These are phyloP conservation scores for Wickerhamomyces alni DNA, from an alignment of 805 yeast species.

Conservation along the genomic window DNA sequence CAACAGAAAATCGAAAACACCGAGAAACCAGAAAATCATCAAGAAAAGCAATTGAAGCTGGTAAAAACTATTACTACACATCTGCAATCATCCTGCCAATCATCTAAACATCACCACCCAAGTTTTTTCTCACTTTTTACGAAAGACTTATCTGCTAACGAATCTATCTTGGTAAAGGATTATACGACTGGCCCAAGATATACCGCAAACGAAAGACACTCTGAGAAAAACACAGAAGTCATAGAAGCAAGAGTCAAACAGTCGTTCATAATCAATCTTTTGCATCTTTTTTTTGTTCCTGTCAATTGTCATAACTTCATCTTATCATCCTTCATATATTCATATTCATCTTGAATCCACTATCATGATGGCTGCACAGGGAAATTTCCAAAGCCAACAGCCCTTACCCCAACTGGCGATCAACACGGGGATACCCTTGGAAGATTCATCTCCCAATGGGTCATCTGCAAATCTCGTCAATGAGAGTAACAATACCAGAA, in stretches of 20 bases:
- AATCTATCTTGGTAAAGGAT: too few relatives aligned
- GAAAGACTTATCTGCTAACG: too few relatives aligned
- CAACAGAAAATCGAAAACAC: background rate
- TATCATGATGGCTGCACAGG: background rate
- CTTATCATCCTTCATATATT: background rate
- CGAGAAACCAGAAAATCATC: background rate
- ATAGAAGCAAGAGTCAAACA: background rate
- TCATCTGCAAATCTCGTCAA: constrained; percentile 10
- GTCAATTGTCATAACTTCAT: background rate
- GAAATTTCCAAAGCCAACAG: constrained; percentile 4
- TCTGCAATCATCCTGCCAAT: too few relatives aligned
- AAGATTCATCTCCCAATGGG: constrained; percentile 17
- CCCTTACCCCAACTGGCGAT: constrained; percentile 9
- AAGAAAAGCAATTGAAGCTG: too few relatives aligned
- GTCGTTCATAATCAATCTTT: background rate
- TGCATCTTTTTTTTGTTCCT: background rate
- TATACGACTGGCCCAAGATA: too few relatives aligned
- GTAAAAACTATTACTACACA: too few relatives aligned
- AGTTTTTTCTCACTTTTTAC: too few relatives aligned
- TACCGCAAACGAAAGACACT: too few relatives aligned
- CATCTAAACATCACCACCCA: too few relatives aligned
- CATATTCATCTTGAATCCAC: too few relatives aligned
- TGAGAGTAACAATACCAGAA: constrained; percentile 8
- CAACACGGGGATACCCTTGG: constrained; percentile 13
- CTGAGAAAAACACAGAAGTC: too few relatives aligned